phyloP scores from a whole-genome alignment of 768 basidiomycete genomes.

The Hydnum rufescens region DNA sequence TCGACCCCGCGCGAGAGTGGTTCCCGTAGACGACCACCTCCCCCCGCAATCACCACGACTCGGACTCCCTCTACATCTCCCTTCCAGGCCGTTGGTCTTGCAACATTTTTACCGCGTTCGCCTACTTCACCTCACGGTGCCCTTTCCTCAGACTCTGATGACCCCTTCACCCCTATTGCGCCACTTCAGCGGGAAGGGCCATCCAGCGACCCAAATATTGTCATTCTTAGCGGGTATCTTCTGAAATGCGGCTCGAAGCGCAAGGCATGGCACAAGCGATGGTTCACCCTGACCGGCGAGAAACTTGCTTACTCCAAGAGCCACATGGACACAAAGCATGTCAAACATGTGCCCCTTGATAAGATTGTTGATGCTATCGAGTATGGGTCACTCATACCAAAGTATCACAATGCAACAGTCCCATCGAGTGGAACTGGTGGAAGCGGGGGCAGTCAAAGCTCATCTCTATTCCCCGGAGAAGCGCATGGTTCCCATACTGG shows the following conservation, averaged over 20 bases:
- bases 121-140: constrained; percentile 8
- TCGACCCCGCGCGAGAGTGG: neutral
- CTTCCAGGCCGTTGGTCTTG: constrained; percentile 1
- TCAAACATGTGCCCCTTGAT: constrained; percentile 65
- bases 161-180: constrained; percentile 26
- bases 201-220: constrained; percentile 30
- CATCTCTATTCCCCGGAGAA: constrained; percentile 1
- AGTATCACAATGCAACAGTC: neutral
- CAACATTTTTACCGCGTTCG: constrained; percentile 10
- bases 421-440: neutral
- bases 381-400: constrained; percentile 22
- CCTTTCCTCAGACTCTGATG: constrained; percentile 17
- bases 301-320: constrained; percentile 74
- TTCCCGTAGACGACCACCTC: neutral
- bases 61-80: constrained; percentile 2
- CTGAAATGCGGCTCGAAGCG: constrained; percentile 93
- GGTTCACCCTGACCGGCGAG: constrained; percentile 87
- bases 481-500: neutral
- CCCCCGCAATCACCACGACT: constrained; percentile 5
- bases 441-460: neutral
- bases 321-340: constrained; percentile 91
- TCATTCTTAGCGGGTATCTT: constrained; percentile 74
- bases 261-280: constrained; percentile 80
- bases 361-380: constrained; percentile 87
- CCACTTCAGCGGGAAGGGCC: neutral